phyloP scores from a whole-genome alignment of 1,284 basidiomycete genomes.

The Pseudozyma hubeiensis region DNA sequence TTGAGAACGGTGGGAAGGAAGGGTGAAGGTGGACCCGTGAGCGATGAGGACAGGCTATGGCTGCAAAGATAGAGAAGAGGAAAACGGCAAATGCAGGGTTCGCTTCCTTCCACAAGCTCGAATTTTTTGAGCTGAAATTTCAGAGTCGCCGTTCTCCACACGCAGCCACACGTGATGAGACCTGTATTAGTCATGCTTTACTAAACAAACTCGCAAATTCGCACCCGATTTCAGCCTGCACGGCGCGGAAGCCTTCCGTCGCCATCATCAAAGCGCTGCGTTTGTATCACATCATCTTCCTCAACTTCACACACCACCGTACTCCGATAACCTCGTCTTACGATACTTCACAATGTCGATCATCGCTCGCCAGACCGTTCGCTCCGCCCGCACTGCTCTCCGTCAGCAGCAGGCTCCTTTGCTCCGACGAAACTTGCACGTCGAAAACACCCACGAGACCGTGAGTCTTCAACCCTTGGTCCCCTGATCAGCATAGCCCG shows the following conservation, averaged over 20 bases:
- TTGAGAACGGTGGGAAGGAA: neutral
- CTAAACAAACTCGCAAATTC: slow-evolving; percentile 9
- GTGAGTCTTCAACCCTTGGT: slow-evolving; percentile 41
- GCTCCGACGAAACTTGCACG: slow-evolving; percentile 60
- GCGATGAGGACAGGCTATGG: neutral
- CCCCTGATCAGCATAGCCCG: neutral
- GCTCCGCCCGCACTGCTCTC: slow-evolving; percentile 54
- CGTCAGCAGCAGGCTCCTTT: slow-evolving; percentile 52
- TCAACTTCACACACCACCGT: neutral
- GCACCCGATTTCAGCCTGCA: slow-evolving; percentile 33
- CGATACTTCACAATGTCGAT: slow-evolving; percentile 49
- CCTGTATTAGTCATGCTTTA: slow-evolving; percentile 34
- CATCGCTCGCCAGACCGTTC: slow-evolving; percentile 51
- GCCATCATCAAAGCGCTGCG: slow-evolving; percentile 20
- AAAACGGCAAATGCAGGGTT: slow-evolving; percentile 2
- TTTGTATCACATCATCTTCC: neutral
- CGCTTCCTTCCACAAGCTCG: neutral
- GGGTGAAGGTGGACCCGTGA: neutral
- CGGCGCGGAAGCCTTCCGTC: slow-evolving; percentile 4
- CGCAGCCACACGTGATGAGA: slow-evolving; percentile 24
- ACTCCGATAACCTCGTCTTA: too few relatives aligned
- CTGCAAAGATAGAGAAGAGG: neutral
- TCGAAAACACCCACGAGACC: slow-evolving; percentile 67
- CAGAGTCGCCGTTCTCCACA: slow-evolving; percentile 12
- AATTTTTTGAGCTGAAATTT: slow-evolving; percentile 24